Base-by-base conservation (phyloP, 495 filamentous ascomycete species). In the Hypoxylon intermedium region DNA sequence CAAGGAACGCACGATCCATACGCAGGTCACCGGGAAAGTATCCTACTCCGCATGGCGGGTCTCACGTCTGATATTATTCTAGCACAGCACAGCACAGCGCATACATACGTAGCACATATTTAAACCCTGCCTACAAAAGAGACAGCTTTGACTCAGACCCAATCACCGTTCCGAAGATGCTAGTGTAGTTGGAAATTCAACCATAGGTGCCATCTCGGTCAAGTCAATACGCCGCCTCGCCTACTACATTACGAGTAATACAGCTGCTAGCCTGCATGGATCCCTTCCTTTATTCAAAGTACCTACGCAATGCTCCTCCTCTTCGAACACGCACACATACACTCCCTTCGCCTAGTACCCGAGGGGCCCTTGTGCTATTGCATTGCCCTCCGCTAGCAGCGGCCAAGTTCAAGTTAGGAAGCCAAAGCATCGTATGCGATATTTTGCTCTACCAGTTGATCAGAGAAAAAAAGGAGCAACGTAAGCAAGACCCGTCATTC, bases 171-270 rank as follows among this genome's bases (percentile, higher is more conserved):
- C 55, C 61, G 61, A 65, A 60, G 46, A 56, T 56, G 16, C 36
- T 38, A 42, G 50, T 50, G 24, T 50, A 40, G 16, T 30, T 60
- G 31, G 26, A 23, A 42, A 59, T 50, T 48, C 55, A 53, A 55
- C 55, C 44, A 58, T 59, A 65, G 61, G 61, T 60, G 60, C 61
- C 44, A 65, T 65, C 61, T 65, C 33, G 61, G 44, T 50, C 55
- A 65, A 51, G 53, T 58, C 43, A 54, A 58, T 54, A 63, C 38
- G 9, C 24, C 19, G 13, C 53, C 44, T 57, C 52, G 47, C 34
- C 38, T 63, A 52, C 28, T 38, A 41, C n/a, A 33, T 37, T 38
- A 26, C 13, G 16, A 38, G 9, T 15, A 4, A 38, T 6, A 16
- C 15, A 16, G n/a, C 34, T 37, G 15, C 33, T 38, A 9, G 36